Conservation (phyloP, 2,329 filamentous ascomycete genomes). For the Phaeophleospora eucalypticola region DNA sequence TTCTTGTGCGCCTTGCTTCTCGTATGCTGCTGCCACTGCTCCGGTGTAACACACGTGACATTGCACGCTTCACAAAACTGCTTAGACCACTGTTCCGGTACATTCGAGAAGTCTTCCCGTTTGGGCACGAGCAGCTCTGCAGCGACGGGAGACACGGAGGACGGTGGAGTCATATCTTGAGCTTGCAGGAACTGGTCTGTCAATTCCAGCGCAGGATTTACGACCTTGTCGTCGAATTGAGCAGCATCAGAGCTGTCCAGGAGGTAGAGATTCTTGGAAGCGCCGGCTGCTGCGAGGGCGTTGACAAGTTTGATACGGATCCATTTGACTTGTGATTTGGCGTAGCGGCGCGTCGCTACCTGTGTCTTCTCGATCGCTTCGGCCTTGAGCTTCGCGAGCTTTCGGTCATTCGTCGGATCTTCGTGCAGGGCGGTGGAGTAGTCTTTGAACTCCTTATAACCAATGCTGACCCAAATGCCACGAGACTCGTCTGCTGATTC, state of each 20-base stretch:
- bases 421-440: slow-evolving; percentile 51
- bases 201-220: slow-evolving; percentile 59
- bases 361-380: slow-evolving; percentile 71
- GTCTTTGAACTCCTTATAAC: slow-evolving; percentile 82
- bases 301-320: slow-evolving; percentile 78
- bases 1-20: slow-evolving; percentile 52
- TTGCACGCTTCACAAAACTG: slow-evolving; percentile 69
- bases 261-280: slow-evolving; percentile 59
- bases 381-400: slow-evolving; percentile 54
- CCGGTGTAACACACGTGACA: slow-evolving; percentile 51
- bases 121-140: slow-evolving; percentile 56
- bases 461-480: slow-evolving; percentile 96
- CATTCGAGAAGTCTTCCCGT: slow-evolving; percentile 43
- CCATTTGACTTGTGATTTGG: slow-evolving; percentile 79
- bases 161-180: slow-evolving; percentile 51
- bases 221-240: slow-evolving; percentile 61
- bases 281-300: slow-evolving; percentile 53
- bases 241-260: slow-evolving; percentile 71
- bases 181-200: slow-evolving; percentile 60
- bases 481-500: slow-evolving; percentile 64
- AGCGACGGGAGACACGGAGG: slow-evolving; percentile 53
- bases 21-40: slow-evolving; percentile 56
- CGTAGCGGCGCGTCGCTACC: slow-evolving; percentile 80
- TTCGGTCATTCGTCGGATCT: slow-evolving; percentile 29
- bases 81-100: slow-evolving; percentile 45